Conservation (phyloP, 192 early-diverging fungal genomes). For the Rhizophagus sp. region DNA sequence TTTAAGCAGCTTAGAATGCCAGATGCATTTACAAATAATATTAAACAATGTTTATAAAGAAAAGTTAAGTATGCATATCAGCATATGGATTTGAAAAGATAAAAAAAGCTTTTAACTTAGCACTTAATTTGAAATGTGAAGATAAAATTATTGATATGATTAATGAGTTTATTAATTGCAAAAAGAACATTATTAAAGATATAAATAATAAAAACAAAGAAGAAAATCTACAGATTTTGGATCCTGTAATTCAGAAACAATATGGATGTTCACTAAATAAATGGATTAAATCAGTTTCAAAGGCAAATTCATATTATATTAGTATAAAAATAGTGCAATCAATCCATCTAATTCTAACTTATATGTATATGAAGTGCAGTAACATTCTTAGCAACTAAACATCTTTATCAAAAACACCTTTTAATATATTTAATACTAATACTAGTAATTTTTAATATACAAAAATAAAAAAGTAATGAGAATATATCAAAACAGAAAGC, state of each 20-base stretch:
- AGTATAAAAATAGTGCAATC: neutral
- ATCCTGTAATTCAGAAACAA: neutral
- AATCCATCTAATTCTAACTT: neutral
- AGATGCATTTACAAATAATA: neutral
- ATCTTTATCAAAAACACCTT: neutral
- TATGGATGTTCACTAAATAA: neutral
- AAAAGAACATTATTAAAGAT: neutral
- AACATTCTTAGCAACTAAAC: neutral
- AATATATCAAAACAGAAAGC: neutral
- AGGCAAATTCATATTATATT: neutral
- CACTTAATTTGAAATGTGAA: neutral
- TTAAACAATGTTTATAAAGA: neutral
- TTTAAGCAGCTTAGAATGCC: neutral
- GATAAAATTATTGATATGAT: too few relatives aligned
- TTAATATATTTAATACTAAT: neutral
- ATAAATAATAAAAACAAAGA: neutral
- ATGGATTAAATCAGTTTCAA: neutral
- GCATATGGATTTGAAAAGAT: neutral
- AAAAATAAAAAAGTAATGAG: neutral
- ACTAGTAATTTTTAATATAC: neutral
- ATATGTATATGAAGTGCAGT: neutral
- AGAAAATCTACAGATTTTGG: neutral
- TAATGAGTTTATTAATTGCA: too few relatives aligned
- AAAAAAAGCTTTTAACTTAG: neutral
- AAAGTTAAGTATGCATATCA: neutral